Evolutionary conservation across 192 early-diverging fungal genomes (phyloP), one percentile per base, ranked within the genome.

Genomic region (Podila clonocystis): DNA sequence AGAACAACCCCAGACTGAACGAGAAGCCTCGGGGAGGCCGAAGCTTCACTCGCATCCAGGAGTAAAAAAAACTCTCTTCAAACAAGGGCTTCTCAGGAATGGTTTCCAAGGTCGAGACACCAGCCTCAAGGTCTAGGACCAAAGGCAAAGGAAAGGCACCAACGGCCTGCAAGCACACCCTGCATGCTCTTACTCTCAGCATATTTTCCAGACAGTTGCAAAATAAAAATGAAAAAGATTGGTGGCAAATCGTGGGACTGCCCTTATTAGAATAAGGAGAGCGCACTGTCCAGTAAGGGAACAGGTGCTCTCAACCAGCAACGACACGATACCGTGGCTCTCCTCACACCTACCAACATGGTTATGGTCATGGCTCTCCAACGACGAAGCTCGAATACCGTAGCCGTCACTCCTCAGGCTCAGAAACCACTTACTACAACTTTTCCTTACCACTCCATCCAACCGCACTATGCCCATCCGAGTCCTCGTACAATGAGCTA

Each of bases 1-100:
- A 91, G 79, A 91, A 87, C 61, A 95, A 95, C 67, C 93, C 92
- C 28, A 91, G 90, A 75, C 78, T 93, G 70, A 91, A 93, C 82
- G 88, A 90, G 30, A 88, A 87, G 58, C 93, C 90, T 61, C 89
- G 90, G 82, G 93, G 91, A 80, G 93, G 93, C 28, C 85, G 90
- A 36, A 92, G 91, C 64, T 95, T 95, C 63, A 88, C 88, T 15
- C 88, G 93, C 72, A 91, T 94, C 50, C 75, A 78, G 65, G 75
- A 78, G 17, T 78, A 77, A 67, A 7, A 7, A 33, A 11, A 36
- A 15, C 41, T 12, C 11, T 15, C 11, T 45, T 17, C 4, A 36
- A 36, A 34, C 30, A 29, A 50, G 50, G 6, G 5, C 20, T 9
- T 33, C 22, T 29, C 8, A 34, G 31, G 30, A 22, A 24, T 4